phyloP scores from a whole-genome alignment of 1,284 basidiomycete species.

The Austropuccinia psidii region DNA sequence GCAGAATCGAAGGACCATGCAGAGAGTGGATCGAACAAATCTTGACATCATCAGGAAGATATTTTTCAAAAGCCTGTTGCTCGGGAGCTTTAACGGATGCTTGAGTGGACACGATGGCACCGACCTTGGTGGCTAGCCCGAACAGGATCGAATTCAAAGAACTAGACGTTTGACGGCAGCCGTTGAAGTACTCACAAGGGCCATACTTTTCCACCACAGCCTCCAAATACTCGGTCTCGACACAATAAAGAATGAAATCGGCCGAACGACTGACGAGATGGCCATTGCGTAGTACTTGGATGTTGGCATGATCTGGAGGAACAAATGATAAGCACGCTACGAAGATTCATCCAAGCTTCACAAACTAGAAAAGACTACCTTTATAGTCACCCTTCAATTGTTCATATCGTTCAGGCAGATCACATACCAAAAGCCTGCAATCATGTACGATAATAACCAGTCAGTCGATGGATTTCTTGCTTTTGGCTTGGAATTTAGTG shows the following conservation, averaged over 20 bases:
- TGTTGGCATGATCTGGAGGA: slow-evolving; percentile 47
- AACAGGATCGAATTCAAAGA: neutral
- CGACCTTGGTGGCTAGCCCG: slow-evolving; percentile 71
- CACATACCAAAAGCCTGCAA: slow-evolving; percentile 79
- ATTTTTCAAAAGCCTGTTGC: slow-evolving; percentile 75
- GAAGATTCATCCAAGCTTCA: neutral
- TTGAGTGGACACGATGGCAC: slow-evolving; percentile 87
- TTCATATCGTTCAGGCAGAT: slow-evolving; percentile 69
- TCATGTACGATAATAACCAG: neutral
- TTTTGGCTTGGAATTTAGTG: neutral
- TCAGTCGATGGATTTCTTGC: no score
- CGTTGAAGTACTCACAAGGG: slow-evolving; percentile 57
- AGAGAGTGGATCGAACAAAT: slow-evolving; percentile 91
- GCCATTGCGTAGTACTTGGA: slow-evolving; percentile 67
- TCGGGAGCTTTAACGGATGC: slow-evolving; percentile 97
- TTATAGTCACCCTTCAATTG: slow-evolving; percentile 58
- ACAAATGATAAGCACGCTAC: slow-evolving; percentile 39
- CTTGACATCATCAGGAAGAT: slow-evolving; percentile 74
- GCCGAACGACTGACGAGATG: slow-evolving; percentile 73
- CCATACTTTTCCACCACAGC: slow-evolving; percentile 78
- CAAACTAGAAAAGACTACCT: slow-evolving; percentile 50
- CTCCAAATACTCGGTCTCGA: slow-evolving; percentile 85
- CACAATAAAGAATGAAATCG: slow-evolving; percentile 85
- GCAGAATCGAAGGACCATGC: slow-evolving; percentile 84
- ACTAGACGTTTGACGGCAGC: no score